Evolutionary conservation across 345 rosid species (phyloP), one percentile per base, ranked within the genome.

Genomic region (Eutrema heterophyllum): DNA sequence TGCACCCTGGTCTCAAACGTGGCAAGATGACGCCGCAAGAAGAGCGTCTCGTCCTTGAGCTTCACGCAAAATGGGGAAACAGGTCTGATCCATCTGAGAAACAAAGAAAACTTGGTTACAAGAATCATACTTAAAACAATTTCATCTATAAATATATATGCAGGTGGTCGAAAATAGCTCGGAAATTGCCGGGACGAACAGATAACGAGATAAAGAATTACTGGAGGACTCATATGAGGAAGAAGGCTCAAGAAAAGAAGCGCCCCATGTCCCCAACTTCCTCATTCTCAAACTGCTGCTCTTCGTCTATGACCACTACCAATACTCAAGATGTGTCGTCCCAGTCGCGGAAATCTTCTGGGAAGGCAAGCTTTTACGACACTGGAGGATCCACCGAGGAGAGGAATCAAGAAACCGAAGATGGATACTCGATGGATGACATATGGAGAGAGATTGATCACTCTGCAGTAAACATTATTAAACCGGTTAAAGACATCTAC

Each of bases 131-230:
- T 60, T 4, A 40, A 9, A 6, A 7, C 12, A 21, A 21, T 13
- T 33, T 29, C 27, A 56, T 30, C 9, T 24, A 40, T 40, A 24
- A 11, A 50, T 59, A 18, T 26, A 45, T 60, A 46, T 75, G 80
- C 72, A 91, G 98, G 79, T 95, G 99, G 99, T 92, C 99, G 2
- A 92, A 89, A 75, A 95, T 95, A 70, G 99, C 99, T 36, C 84
- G 88, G 15, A 95, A 84, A 77, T 74, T 95, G 66, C 99, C 99
- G 1, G 97, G 99, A 68, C 83, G 99, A 24, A 95, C 99, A 7
- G 99, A 95, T 61, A 95, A 95, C 27, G 97, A 95, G 83, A 95
- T 95, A 29, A 95, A 95, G 85, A 95, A 95, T 63, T 95, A 88
- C 26, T 95, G 97, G 99, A 85, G 99, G 79, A 90, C 97, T 56